phyloP scores from a whole-genome alignment of 1,139 yeast genomes.

The Suhomyces yuchorum region DNA sequence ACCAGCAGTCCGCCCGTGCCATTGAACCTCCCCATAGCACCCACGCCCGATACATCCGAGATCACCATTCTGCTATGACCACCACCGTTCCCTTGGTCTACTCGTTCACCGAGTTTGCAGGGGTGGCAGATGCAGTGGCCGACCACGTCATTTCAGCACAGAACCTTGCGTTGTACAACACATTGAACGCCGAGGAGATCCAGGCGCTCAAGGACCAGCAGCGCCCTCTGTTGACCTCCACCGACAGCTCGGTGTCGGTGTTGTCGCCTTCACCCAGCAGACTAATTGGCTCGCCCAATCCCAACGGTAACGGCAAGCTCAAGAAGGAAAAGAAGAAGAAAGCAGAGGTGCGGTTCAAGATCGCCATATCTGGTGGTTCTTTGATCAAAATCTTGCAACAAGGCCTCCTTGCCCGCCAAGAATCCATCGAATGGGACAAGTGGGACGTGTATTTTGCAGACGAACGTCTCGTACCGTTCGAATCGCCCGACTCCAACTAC shows the following conservation, averaged over 20 bases:
- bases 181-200: slow-evolving; percentile 43
- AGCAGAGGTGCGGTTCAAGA: slow-evolving; percentile 71
- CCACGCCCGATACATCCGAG: not conserved
- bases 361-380: slow-evolving; percentile 93
- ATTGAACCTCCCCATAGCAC: slow-evolving; percentile 1
- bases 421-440: slow-evolving; percentile 75
- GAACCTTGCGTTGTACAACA: slow-evolving; percentile 62
- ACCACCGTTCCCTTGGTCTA: slow-evolving; percentile 90
- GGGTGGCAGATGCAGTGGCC: slow-evolving; percentile 94
- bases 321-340: slow-evolving; percentile 44
- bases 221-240: slow-evolving; percentile 21
- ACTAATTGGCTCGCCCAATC: slow-evolving; percentile 5
- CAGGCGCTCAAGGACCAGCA: slow-evolving; percentile 28
- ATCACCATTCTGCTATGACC: slow-evolving; percentile 54
- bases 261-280: slow-evolving; percentile 9
- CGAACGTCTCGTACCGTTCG: slow-evolving; percentile 69
- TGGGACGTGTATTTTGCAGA: slow-evolving; percentile 76
- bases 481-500: slow-evolving; percentile 78
- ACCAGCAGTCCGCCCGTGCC: not conserved
- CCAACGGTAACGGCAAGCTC: slow-evolving; percentile 16
- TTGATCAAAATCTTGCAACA: slow-evolving; percentile 81
- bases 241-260: slow-evolving; percentile 16
- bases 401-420: slow-evolving; percentile 70
- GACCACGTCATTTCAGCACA: slow-evolving; percentile 84
- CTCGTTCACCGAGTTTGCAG: slow-evolving; percentile 85